Evolutionary conservation across 208 protist genomes (phyloP).

Genomic region (Acanthamoeba triangularis): DNA sequence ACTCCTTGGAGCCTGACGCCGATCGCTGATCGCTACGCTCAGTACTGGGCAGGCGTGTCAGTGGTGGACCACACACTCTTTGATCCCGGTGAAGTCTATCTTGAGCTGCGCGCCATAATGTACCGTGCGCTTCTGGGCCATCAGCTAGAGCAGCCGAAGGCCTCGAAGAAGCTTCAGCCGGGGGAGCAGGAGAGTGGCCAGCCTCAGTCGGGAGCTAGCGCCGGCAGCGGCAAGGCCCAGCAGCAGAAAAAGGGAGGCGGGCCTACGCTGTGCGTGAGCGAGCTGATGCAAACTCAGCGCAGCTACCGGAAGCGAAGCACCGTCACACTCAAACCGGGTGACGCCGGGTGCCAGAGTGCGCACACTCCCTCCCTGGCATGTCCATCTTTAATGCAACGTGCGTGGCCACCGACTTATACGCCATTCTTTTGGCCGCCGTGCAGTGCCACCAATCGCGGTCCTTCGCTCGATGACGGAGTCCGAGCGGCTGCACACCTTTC

Average conservation of each 20-base stretch:
- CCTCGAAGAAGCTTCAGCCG: background rate
- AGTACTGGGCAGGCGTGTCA: background rate
- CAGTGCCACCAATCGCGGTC: background rate
- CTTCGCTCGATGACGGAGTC: background rate
- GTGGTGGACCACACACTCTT: background rate
- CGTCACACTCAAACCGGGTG: background rate
- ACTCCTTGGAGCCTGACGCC: background rate
- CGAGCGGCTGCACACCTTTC: background rate
- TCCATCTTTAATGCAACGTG: background rate
- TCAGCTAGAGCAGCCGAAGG: background rate
- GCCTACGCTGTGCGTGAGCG: background rate
- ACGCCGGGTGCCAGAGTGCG: background rate
- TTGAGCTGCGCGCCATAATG: background rate
- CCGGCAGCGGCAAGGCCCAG: background rate
- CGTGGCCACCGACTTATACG: background rate
- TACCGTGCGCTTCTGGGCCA: background rate
- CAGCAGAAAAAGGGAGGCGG: background rate
- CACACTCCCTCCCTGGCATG: background rate
- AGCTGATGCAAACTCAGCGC: conserved; percentile 19
- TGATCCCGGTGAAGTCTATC: background rate
- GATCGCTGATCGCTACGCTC: background rate
- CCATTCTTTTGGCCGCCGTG: background rate
- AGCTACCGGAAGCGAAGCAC: conserved; percentile 13
- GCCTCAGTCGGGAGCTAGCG: background rate
- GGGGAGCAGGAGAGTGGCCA: background rate